Evolutionary conservation across 2,329 filamentous ascomycete genomes (phyloP), one percentile per base, ranked within the genome.

Genomic region (Trichoderma cornu-damae): DNA sequence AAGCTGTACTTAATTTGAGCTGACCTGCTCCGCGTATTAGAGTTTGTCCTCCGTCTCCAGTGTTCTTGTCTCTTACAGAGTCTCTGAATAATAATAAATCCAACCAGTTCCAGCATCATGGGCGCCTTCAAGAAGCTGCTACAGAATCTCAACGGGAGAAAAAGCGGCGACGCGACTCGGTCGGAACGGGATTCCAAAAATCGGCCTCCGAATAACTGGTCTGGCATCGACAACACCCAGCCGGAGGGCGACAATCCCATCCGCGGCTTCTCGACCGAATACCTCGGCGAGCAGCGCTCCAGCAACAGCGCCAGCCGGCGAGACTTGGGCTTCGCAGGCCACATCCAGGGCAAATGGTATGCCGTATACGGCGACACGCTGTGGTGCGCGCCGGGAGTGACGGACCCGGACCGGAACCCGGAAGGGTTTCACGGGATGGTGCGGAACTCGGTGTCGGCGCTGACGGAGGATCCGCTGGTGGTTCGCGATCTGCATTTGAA

Each of bases 371-470:
- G 58, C 16, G 58, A 60, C 34, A 60, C 58, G 18, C 51, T 74
- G 1, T 76, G 73, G 69, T 71, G 70, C 40, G 66, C 64, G 0
- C 52, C 63, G 1, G 71, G 70, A 0, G 66, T 75, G 2, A 68
- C 62, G 1, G 64, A 73, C n/a, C 65, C 67, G 0, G 58, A 58
- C 2, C 26, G 63, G 4, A 68, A 72, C 24, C 59, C 52, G 42
- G 60, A 65, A 0, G 70, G 71, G 0, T 75, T 75, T 42, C 69
- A 75, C 24, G 73, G 72, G 20, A 72, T 74, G 68, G 73, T 75
- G 1, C 65, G 73, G 6, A 69, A 75, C 55, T 65, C 72, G 3
- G 59, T 74, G 4, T 73, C 72, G 1, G 63, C 63, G 1, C 58
- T 69, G 55, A 73, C 70, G 0, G 64, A 70, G 16, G 64, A 73